phyloP scores from a whole-genome alignment of 2,329 filamentous ascomycete genomes.

The Phyllosticta ampelicida region DNA sequence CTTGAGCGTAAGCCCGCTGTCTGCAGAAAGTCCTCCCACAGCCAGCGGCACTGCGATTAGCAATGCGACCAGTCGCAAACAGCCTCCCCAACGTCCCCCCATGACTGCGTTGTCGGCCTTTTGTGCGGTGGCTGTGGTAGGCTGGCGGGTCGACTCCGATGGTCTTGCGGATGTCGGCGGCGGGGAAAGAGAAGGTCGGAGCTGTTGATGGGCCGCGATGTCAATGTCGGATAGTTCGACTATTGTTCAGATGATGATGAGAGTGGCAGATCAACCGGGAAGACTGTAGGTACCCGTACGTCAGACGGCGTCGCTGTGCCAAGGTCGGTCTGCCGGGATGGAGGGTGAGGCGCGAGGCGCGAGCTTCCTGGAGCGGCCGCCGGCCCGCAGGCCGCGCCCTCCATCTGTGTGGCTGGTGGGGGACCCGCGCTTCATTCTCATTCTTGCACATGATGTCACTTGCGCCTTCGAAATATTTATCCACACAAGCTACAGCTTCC shows the following conservation, averaged over 20 bases:
- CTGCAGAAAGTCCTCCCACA: neutral
- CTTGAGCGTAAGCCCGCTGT: slow-evolving; percentile 34
- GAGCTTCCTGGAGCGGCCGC: neutral
- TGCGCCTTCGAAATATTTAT: neutral
- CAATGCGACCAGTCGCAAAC: slow-evolving; percentile 7
- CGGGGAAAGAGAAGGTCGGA: neutral
- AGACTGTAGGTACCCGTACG: neutral
- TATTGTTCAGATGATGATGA: neutral
- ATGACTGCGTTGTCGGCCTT: slow-evolving; percentile 3
- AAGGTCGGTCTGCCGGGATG: neutral
- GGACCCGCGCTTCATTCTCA: neutral
- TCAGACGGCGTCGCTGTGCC: neutral
- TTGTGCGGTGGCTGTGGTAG: neutral
- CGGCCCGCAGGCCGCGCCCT: neutral
- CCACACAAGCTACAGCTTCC: neutral
- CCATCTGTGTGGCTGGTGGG: neutral
- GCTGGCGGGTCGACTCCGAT: neutral
- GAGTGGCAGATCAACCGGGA: neutral
- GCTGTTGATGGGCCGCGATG: neutral
- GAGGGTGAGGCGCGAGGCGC: neutral
- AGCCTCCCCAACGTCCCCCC: slow-evolving; percentile 9
- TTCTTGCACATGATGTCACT: neutral
- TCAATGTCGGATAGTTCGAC: neutral
- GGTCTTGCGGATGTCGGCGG: neutral
- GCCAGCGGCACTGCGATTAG: slow-evolving; percentile 5